These are phyloP conservation scores for Rhizopogon vinicolor DNA, from an alignment of 768 basidiomycete genomes.

Conservation along the genomic window DNA sequence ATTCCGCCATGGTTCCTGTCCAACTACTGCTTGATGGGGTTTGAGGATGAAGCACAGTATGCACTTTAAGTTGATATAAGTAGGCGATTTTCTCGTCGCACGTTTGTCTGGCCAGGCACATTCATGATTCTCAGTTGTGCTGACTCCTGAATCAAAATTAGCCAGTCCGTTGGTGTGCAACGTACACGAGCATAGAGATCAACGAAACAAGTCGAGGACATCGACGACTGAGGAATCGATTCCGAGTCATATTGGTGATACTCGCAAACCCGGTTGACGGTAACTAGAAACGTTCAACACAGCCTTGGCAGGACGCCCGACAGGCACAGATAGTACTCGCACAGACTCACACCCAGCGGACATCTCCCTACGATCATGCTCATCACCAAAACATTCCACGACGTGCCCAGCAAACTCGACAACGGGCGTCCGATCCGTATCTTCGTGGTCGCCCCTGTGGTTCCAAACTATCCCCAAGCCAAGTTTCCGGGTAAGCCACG, in stretches of 20 bases:
- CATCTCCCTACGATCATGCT: slow-evolving; percentile 50
- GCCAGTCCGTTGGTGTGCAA: not conserved
- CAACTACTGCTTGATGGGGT: not conserved
- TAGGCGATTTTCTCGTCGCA: not conserved
- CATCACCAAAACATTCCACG: slow-evolving; percentile 73
- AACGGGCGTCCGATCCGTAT: slow-evolving; percentile 67
- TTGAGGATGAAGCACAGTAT: not conserved
- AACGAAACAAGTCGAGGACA: not conserved
- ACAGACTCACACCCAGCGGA: too few relatives aligned
- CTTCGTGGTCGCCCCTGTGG: slow-evolving; percentile 74
- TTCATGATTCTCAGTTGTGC: not conserved
- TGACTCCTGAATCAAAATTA: not conserved
- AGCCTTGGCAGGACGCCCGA: not conserved
- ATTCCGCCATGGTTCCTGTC: slow-evolving; percentile 30
- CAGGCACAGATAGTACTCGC: too few relatives aligned
- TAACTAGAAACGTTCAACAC: not conserved
- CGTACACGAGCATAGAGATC: not conserved
- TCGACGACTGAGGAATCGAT: not conserved
- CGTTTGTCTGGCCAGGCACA: slow-evolving; percentile 3
- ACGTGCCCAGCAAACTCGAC: slow-evolving; percentile 68
- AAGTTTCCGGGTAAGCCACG: slow-evolving; percentile 72
- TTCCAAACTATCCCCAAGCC: slow-evolving; percentile 83
- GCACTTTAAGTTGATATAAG: not conserved
- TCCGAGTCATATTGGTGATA: not conserved
- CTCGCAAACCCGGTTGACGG: not conserved